Evolutionary conservation across 2,329 filamentous ascomycete genomes (phyloP), one percentile per base, ranked within the genome.

Genomic region (Plectosphaerella cucumerina): DNA sequence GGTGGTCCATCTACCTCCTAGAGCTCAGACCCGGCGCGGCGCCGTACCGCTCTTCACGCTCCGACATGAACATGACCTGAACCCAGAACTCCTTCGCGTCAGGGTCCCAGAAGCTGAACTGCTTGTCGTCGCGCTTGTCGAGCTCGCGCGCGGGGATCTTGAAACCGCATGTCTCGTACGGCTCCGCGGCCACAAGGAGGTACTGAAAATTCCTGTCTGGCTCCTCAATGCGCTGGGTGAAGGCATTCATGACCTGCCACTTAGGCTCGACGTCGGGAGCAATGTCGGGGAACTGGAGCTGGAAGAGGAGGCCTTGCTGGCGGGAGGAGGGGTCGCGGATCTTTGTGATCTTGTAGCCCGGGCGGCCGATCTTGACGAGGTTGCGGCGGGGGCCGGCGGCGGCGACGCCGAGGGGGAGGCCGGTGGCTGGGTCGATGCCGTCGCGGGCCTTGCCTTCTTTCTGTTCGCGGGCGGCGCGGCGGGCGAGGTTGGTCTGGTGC

Each of bases 281-380:
- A 57, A 96, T 93, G 72, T 97, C 92, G 6, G 94, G 92, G 68
- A 94, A 97, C 70, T 96, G 90, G 59, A 99, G 78, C 73, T 97
- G 93, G 71, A 97, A 97, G n/a, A 97, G 76, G 61, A 99, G 67
- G 0, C 94, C 94, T 60, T 92, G 82, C 73, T 99, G 94, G 39
- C 89, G 77, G 50, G 91, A 95, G 58, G 93, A 80, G 5, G 90
- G 89, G 68, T 99, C 93, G 56, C 91, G 82, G 44, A 93, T 86
- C 77, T 99, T 99, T 18, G 92, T 97, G 70, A 99, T 97, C 70
- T 96, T 95, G 76, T 99, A 99, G 0, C 94, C 94, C 0, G 94
- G 94, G 5, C 93, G 82, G 4, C 94, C 94, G 61, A 99, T 97
- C 81, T 97, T 97, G 65, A 97, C 85, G 15, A 90, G 74, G 64